These are phyloP conservation scores for Torulaspora microellipsoides DNA, from an alignment of 805 yeast genomes.

Conservation along the genomic window DNA sequence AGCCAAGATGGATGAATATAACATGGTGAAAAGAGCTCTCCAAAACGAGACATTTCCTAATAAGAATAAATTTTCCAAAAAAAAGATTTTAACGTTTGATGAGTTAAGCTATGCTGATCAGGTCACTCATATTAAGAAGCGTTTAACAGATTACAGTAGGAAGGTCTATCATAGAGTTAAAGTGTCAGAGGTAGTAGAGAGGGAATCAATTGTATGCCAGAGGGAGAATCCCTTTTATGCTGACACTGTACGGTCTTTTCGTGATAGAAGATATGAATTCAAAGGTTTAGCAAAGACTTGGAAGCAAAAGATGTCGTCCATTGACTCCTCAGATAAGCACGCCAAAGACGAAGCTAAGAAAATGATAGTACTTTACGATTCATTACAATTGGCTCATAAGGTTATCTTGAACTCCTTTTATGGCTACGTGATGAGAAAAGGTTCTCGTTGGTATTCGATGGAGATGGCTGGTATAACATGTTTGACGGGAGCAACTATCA, in stretches of 20 bases:
- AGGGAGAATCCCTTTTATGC: constrained; percentile 97
- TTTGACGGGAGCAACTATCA: constrained; percentile 94
- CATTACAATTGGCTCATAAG: constrained; percentile 93
- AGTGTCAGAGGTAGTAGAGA: constrained; percentile 74
- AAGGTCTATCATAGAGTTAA: constrained; percentile 81
- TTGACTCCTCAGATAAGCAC: constrained; percentile 50
- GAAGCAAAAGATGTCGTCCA: constrained; percentile 71
- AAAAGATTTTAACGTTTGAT: constrained; percentile 61
- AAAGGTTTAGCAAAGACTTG: constrained; percentile 90
- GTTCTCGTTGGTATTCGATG: constrained; percentile 98
- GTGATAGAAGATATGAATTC: constrained; percentile 95
- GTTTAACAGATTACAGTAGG: constrained; percentile 77
- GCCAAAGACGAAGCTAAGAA: constrained; percentile 86
- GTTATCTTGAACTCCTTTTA: constrained; percentile 94
- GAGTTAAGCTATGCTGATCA: constrained; percentile 76
- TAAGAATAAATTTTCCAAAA: constrained; percentile 48
- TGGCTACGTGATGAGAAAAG: constrained; percentile 98
- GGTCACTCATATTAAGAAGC: constrained; percentile 65
- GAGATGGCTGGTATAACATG: constrained; percentile 99
- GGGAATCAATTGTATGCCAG: constrained; percentile 94
- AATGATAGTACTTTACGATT: constrained; percentile 90
- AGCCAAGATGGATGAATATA: constrained; percentile 84
- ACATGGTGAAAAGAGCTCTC: constrained; percentile 79
- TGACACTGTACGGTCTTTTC: constrained; percentile 85
- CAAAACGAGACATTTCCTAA: constrained; percentile 75